A percentile compares a stretch with the other conserved stretches of the same genome.
Conservation (phyloP, 1,139 yeast genomes). For the Blastobotrys capitulatus region DNA sequence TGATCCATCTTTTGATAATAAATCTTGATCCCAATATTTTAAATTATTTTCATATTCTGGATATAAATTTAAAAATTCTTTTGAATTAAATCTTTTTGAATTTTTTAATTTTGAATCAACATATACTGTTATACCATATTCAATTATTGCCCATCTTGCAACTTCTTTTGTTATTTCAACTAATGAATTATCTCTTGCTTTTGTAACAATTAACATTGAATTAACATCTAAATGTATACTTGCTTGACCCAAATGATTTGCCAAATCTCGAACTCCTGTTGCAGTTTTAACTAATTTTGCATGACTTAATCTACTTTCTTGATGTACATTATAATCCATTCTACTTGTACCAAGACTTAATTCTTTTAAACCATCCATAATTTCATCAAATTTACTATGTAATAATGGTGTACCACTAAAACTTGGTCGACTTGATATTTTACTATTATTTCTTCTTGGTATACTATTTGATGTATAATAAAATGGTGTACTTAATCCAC, state of each 20-base stretch:
- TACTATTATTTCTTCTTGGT: not conserved
- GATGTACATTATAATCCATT: not conserved
- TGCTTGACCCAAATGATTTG: conserved; percentile 68
- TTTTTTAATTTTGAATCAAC: conserved; percentile 61
- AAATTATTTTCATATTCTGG: conserved; percentile 34
- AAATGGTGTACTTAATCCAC: conserved; percentile 4
- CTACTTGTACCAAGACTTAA: conserved; percentile 16
- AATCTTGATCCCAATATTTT: conserved; percentile 62
- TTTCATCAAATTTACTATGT: conserved; percentile 25
- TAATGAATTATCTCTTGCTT: conserved; percentile 75
- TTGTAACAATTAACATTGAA: conserved; percentile 74
- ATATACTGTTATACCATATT: conserved; percentile 51
- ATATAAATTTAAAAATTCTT: conserved; percentile 32
- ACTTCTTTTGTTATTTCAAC: conserved; percentile 70
- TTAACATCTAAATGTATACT: conserved; percentile 65
- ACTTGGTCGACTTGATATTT: conserved; percentile 6
- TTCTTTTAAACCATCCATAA: conserved; percentile 23
- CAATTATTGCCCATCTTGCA: conserved; percentile 62
- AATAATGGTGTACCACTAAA: conserved; percentile 16
- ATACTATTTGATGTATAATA: not conserved
- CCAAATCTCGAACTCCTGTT: conserved; percentile 75
- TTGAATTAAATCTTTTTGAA: conserved; percentile 59
- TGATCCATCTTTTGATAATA: conserved; percentile 41
- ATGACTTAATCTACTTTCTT: not conserved
- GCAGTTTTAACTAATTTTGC: conserved; percentile 58